A percentile compares a stretch with the other conserved stretches of the same genome.
Conservation (phyloP, 768 basidiomycete genomes). For the Tubosaeta sp. region DNA sequence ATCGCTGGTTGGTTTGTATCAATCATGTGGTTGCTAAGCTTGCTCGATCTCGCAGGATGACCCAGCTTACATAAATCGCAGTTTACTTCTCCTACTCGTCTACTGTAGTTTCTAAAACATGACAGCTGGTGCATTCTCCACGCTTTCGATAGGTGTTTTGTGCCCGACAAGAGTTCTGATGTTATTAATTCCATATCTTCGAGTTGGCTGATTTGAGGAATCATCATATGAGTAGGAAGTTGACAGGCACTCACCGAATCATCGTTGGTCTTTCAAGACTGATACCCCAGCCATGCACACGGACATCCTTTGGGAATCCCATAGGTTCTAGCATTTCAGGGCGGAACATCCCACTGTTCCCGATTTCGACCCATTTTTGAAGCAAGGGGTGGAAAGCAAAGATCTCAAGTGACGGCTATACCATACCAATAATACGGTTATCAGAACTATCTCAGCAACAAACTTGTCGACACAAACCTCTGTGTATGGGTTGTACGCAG, state of each 20-base stretch:
- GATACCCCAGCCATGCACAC: constrained; percentile 97
- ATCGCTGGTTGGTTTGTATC: constrained; percentile 7
- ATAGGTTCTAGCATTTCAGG: constrained; percentile 99
- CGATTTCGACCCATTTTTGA: constrained; percentile 95
- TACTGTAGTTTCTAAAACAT: constrained; percentile 57
- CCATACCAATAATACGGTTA: constrained; percentile 6
- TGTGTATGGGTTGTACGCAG: constrained; percentile 97
- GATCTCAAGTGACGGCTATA: constrained; percentile 91
- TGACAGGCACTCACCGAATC: constrained; percentile 69
- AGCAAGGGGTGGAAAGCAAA: constrained; percentile 97
- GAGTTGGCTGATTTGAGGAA: constrained; percentile 1
- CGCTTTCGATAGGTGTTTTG: constrained; percentile 87
- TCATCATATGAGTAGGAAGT: background rate
- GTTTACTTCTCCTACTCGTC: background rate
- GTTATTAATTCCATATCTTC: constrained; percentile 94
- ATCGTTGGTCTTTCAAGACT: constrained; percentile 94
- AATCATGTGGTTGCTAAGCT: background rate
- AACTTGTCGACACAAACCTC: constrained; percentile 49
- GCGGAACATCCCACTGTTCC: constrained; percentile 99
- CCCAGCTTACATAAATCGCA: constrained; percentile 1
- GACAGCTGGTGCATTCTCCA: constrained; percentile 87
- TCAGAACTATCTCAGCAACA: background rate
- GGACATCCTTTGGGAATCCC: constrained; percentile 95
- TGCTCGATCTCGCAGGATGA: background rate
- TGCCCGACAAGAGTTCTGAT: constrained; percentile 96